These are phyloP conservation scores for Cerioporus squamosus DNA, from an alignment of 1,284 basidiomycete genomes.

Conservation along the genomic window DNA sequence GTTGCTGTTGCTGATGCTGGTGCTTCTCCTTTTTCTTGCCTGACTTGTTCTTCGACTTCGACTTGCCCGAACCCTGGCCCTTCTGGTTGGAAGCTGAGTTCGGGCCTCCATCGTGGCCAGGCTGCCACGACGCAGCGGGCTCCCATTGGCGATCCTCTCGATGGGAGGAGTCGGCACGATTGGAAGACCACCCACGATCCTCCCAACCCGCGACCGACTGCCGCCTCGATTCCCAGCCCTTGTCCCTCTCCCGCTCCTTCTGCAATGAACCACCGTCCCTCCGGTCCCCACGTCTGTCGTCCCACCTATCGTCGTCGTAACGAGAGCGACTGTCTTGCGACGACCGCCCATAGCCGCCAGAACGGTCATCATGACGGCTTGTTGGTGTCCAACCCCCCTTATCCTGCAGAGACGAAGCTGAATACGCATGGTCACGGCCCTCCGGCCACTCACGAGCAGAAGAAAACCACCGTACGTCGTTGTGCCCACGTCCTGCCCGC, in stretches of 20 bases:
- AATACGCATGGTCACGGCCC: conserved; percentile 47
- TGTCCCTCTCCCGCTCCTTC: conserved; percentile 34
- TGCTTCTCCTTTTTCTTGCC: conserved; percentile 39
- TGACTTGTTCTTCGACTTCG: conserved; percentile 40
- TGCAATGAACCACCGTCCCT: conserved; percentile 19
- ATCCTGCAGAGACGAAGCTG: conserved; percentile 48
- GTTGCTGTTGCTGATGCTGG: conserved; percentile 39
- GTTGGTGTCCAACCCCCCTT: conserved; percentile 31
- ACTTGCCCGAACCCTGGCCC: conserved; percentile 35
- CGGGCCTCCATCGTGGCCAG: conserved; percentile 29
- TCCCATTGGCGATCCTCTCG: conserved; percentile 41
- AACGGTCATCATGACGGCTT: conserved; percentile 43
- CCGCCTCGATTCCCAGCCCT: conserved; percentile 42
- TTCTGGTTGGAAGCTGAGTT: conserved; percentile 32
- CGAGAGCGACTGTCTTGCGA: conserved; percentile 37
- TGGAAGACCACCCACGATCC: conserved; percentile 15
- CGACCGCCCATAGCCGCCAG: conserved; percentile 45
- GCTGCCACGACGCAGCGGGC: conserved; percentile 41
- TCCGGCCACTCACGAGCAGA: conserved; percentile 51
- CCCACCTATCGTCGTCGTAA: conserved; percentile 27
- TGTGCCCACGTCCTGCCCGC: conserved; percentile 22
- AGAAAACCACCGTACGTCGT: conserved; percentile 25
- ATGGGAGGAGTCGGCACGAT: conserved; percentile 23
- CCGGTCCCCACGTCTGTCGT: conserved; percentile 18
- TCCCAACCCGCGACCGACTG: conserved; percentile 14